Percentiles rank a stretch among this genome's conserved stretches.
phyloP scores from a whole-genome alignment of 2,329 filamentous ascomycete species.

The Verticillium alfalfae region DNA sequence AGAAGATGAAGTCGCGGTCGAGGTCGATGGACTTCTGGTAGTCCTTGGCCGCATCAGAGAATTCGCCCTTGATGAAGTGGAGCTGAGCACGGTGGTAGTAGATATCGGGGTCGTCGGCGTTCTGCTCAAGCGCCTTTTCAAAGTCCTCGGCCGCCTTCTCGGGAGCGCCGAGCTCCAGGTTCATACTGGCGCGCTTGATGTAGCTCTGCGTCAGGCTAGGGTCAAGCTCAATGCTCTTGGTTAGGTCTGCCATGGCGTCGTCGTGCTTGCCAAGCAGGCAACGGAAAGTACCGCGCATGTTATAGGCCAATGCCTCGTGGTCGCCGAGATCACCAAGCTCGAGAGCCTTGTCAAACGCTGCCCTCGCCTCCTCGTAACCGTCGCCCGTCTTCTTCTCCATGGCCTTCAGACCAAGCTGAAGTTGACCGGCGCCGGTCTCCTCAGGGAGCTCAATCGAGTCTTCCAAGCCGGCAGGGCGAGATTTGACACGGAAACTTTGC shows the following conservation, averaged over 20 bases:
- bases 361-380: slow-evolving; percentile 82
- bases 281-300: slow-evolving; percentile 93
- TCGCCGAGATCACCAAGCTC: slow-evolving; percentile 75
- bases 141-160: slow-evolving; percentile 88
- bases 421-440: slow-evolving; percentile 74
- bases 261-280: slow-evolving; percentile 87
- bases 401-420: slow-evolving; percentile 76
- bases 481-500: slow-evolving; percentile 88
- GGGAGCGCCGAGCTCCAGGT: slow-evolving; percentile 83
- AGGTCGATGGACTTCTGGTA: slow-evolving; percentile 99
- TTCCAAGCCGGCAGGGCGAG: slow-evolving; percentile 74
- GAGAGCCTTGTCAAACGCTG: slow-evolving; percentile 81
- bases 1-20: slow-evolving; percentile 96
- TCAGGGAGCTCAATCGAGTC: slow-evolving; percentile 73
- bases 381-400: slow-evolving; percentile 84
- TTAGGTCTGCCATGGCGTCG: slow-evolving; percentile 76
- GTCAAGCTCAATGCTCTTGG: slow-evolving; percentile 88
- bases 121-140: slow-evolving; percentile 75
- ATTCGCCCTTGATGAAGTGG: slow-evolving; percentile 95
- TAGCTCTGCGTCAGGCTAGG: slow-evolving; percentile 89
- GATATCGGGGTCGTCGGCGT: slow-evolving; percentile 88
- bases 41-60: slow-evolving; percentile 89
- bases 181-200: slow-evolving; percentile 98
- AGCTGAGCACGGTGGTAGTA: slow-evolving; percentile 99
- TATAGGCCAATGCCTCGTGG: slow-evolving; percentile 87